Conservation (phyloP, 169 alveolate species). For the Toxoplasma gondii region DNA sequence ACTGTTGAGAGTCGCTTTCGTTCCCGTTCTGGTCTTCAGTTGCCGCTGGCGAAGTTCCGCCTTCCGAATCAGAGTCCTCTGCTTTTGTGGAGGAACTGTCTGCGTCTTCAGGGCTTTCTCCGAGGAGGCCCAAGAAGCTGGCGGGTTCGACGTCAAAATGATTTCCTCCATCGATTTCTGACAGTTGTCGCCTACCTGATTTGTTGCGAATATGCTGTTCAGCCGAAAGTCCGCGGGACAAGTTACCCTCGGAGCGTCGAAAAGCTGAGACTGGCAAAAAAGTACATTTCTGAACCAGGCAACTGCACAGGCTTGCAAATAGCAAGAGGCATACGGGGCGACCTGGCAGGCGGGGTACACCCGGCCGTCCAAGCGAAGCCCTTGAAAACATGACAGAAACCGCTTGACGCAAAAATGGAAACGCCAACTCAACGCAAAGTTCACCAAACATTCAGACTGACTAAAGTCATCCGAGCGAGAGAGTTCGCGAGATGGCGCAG, state of each 20-base stretch:
- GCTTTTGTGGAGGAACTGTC: background rate
- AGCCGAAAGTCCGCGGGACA: background rate
- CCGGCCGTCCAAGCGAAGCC: too few relatives aligned
- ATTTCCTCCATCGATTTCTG: background rate
- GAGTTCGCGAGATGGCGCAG: too few relatives aligned
- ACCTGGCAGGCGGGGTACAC: too few relatives aligned
- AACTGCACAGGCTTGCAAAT: background rate
- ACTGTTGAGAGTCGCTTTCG: background rate
- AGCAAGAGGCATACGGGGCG: background rate
- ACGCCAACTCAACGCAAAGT: too few relatives aligned
- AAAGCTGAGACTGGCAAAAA: background rate
- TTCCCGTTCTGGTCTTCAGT: too few relatives aligned
- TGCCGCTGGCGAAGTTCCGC: too few relatives aligned
- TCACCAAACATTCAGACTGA: too few relatives aligned
- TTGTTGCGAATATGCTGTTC: background rate
- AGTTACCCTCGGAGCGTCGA: background rate
- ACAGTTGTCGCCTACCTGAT: background rate
- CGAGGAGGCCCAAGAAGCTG: background rate
- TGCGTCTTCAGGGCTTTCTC: background rate
- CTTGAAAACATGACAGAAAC: too few relatives aligned
- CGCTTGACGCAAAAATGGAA: too few relatives aligned
- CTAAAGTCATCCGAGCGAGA: too few relatives aligned
- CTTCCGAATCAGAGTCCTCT: too few relatives aligned
- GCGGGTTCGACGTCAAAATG: background rate
- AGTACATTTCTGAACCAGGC: background rate